These are phyloP conservation scores for Globisporangium camurandrum DNA, from an alignment of 352 stramenopile species.

Conservation along the genomic window DNA sequence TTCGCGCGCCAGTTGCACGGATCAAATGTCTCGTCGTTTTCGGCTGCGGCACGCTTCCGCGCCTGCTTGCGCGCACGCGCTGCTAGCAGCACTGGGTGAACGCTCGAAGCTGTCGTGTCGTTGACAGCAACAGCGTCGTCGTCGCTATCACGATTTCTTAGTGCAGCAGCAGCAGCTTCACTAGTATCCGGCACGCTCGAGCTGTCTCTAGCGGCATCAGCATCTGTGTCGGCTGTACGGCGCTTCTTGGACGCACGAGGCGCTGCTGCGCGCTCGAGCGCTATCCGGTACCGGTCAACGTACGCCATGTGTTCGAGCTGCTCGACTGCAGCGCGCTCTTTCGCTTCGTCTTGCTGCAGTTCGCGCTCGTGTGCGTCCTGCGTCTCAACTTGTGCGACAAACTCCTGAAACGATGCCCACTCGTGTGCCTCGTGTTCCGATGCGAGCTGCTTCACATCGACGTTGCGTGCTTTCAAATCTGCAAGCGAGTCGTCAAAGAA, in stretches of 20 bases:
- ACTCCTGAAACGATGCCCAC: conserved; percentile 57
- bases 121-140: no score
- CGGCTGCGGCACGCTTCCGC: conserved; percentile 18
- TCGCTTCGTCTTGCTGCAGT: conserved; percentile 25
- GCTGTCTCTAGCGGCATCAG: background rate
- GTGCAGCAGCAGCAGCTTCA: no score
- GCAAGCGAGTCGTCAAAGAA: conserved; percentile 52
- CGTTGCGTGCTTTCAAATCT: conserved; percentile 35
- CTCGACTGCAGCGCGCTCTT: conserved; percentile 39
- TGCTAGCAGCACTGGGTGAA: conserved; percentile 8
- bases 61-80: background rate
- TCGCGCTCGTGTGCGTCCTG: conserved; percentile 25
- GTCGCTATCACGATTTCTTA: no score
- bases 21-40: conserved; percentile 32
- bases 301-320: conserved; percentile 67
- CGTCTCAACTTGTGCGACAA: conserved; percentile 47
- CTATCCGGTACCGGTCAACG: conserved; percentile 47
- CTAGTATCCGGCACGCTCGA: background rate
- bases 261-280: conserved; percentile 27
- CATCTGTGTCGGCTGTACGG: background rate
- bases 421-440: conserved; percentile 35
- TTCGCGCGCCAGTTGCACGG: conserved; percentile 39
- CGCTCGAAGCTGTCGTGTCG: no score
- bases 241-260: conserved; percentile 16
- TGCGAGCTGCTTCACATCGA: conserved; percentile 38